These are phyloP conservation scores for Agrostemma githago DNA, from an alignment of 148 eudicot species.

Conservation along the genomic window DNA sequence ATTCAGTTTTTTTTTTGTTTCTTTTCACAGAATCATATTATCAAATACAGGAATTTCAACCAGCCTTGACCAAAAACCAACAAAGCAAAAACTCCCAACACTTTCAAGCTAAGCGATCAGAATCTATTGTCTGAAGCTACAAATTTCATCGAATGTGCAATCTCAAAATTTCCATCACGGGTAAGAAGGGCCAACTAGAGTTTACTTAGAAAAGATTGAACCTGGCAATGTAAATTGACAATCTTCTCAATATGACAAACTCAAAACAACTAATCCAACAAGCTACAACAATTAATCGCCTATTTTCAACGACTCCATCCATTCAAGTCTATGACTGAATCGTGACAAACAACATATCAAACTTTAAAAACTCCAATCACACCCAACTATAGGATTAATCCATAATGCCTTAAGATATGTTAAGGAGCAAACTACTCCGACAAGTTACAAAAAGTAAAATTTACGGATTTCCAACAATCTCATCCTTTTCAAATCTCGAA, in stretches of 20 bases:
- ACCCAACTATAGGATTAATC: not conserved
- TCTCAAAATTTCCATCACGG: no score
- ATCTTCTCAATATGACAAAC: not conserved
- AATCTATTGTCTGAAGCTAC: not conserved
- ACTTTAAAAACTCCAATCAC: not conserved
- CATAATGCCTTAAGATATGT: not conserved
- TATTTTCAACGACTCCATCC: not conserved
- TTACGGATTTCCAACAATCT: not conserved
- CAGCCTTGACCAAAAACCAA: not conserved
- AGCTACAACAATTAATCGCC: not conserved
- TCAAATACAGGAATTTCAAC: not conserved
- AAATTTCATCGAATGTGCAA: no score
- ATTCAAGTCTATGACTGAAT: not conserved
- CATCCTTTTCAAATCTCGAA: not conserved
- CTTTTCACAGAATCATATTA: not conserved
- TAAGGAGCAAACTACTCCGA: not conserved
- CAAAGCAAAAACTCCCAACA: not conserved
- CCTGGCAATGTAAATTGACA: not conserved
- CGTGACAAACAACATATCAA: not conserved
- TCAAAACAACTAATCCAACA: not conserved
- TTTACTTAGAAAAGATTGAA: not conserved
- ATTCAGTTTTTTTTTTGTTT: not conserved
- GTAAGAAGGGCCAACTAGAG: no score
- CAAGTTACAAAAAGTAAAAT: not conserved
- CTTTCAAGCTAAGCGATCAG: not conserved